phyloP scores from a whole-genome alignment of 306 rosid genomes.

The Quercus dentata region DNA sequence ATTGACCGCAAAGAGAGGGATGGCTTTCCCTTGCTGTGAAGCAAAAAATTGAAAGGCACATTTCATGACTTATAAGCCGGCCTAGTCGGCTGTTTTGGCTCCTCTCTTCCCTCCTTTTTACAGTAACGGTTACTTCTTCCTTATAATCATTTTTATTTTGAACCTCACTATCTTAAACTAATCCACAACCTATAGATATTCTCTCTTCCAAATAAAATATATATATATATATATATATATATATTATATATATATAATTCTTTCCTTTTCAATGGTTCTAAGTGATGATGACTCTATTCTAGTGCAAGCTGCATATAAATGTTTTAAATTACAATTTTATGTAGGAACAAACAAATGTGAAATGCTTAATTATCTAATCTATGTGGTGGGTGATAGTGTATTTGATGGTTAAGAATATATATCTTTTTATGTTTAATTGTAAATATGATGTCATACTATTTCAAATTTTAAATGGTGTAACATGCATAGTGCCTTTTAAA shows the following conservation, averaged over 20 bases:
- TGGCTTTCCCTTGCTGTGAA: slow-evolving; percentile 38
- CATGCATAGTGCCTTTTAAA: too few relatives aligned
- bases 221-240: too few relatives aligned
- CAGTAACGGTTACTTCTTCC: slow-evolving; percentile 34
- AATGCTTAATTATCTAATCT: slow-evolving; percentile 12
- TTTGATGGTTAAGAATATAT: too few relatives aligned
- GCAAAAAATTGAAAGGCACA: slow-evolving; percentile 36
- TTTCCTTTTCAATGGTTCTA: not conserved
- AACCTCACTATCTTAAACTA: not conserved
- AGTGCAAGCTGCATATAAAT: not conserved
- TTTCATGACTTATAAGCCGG: slow-evolving; percentile 30
- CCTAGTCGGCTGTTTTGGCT: slow-evolving; percentile 45
- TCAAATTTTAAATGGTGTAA: too few relatives aligned
- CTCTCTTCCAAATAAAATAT: not conserved
- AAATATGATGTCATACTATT: too few relatives aligned
- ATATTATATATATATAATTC: too few relatives aligned
- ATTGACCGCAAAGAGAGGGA: slow-evolving; percentile 59
- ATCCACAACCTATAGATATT: not conserved
- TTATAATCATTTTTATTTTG: not conserved
- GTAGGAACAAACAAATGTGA: not conserved
- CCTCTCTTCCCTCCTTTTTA: slow-evolving; percentile 31
- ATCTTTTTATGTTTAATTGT: too few relatives aligned
- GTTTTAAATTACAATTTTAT: not conserved
- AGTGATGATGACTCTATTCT: not conserved
- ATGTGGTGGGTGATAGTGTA: not conserved